These are phyloP conservation scores for Claviceps sp. DNA, from an alignment of 2,329 filamentous ascomycete species.

Conservation along the genomic window DNA sequence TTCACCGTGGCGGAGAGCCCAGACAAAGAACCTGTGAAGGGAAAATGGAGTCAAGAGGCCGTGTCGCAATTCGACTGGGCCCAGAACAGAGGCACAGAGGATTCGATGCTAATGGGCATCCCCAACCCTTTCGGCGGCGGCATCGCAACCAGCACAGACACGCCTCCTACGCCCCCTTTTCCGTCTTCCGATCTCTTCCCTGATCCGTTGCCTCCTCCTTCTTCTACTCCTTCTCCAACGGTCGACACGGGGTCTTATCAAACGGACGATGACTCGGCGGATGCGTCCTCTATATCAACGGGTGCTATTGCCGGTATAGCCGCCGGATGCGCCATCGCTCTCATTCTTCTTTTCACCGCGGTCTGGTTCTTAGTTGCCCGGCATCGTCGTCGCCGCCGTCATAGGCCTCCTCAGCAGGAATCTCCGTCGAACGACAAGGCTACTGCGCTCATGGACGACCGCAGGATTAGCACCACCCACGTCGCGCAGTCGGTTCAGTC, in stretches of 20 bases:
- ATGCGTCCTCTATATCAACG: slow-evolving; percentile 19
- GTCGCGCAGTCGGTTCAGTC: slow-evolving; percentile 24
- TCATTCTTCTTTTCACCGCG: slow-evolving; percentile 24
- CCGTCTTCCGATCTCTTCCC: no score
- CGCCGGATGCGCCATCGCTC: slow-evolving; percentile 25
- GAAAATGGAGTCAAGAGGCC: background rate
- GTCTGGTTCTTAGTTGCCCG: slow-evolving; percentile 31
- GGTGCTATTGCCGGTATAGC: slow-evolving; percentile 36
- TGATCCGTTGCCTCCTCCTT: no score
- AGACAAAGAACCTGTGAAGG: background rate
- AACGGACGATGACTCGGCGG: background rate
- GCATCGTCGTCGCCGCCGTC: slow-evolving; percentile 15
- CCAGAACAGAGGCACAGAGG: background rate
- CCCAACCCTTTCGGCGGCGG: background rate
- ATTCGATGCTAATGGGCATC: background rate
- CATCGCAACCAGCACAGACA: background rate
- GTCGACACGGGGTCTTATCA: background rate
- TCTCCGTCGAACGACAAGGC: slow-evolving; percentile 12
- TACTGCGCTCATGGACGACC: slow-evolving; percentile 31
- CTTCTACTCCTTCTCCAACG: background rate
- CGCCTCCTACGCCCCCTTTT: no score
- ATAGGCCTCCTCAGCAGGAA: background rate
- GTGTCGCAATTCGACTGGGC: background rate
- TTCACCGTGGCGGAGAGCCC: slow-evolving; percentile 8
- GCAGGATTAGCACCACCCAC: slow-evolving; percentile 26